A percentile compares a stretch with the other conserved stretches of the same genome.
Conservation (phyloP, 2,329 filamentous ascomycete species). For the Fusarium gaditjirri region DNA sequence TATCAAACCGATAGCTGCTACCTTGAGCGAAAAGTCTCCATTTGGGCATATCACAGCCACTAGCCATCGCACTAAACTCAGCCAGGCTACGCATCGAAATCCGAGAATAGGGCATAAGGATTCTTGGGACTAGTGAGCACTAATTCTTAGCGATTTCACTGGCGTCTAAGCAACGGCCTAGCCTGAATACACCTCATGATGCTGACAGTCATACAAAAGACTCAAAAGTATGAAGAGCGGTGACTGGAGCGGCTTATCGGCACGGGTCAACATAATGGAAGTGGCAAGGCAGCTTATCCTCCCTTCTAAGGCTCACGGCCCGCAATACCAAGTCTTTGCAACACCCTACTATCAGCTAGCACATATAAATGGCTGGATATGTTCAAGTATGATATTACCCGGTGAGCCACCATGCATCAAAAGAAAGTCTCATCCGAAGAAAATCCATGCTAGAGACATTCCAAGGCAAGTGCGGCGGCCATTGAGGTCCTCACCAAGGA, state of each 20-base stretch:
- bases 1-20: no score
- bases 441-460: accelerated
- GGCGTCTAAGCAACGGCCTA: background rate
- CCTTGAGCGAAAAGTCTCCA: no score
- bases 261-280: accelerated
- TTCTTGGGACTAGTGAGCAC: background rate
- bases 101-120: accelerated
- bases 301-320: accelerated
- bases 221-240: accelerated
- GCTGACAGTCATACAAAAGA: background rate
- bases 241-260: background rate
- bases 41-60: no score
- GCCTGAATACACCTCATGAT: background rate
- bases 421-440: accelerated
- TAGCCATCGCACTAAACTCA: no score
- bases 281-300: no score
- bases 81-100: accelerated
- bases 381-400: background rate
- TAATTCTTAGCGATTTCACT: background rate
- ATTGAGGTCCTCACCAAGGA: accelerated
- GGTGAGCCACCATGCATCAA: accelerated
- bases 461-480: background rate
- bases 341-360: no score
- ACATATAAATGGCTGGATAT: accelerated
- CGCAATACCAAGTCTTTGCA: no score